These are phyloP conservation scores for Rugonectria rugulosa DNA, from an alignment of 2,329 filamentous ascomycete genomes.

Conservation along the genomic window DNA sequence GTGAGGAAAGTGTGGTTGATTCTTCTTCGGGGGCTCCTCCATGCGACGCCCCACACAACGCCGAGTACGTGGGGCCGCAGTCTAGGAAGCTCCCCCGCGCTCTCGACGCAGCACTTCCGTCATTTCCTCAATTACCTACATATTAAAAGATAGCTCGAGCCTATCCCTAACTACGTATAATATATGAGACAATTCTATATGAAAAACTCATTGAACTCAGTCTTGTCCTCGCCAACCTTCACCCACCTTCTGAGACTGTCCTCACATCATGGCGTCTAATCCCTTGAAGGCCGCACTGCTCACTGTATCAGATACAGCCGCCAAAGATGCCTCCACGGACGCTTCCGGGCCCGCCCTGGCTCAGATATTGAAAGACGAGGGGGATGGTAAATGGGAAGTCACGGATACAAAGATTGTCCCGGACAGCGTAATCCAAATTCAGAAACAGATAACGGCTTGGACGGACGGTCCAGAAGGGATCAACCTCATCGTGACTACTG, in stretches of 20 bases:
- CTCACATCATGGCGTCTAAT: slow-evolving; percentile 37
- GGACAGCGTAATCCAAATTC: slow-evolving; percentile 79
- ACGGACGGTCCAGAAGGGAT: slow-evolving; percentile 68
- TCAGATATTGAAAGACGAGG: slow-evolving; percentile 72
- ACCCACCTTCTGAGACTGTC: too few relatives aligned
- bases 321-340: slow-evolving; percentile 80
- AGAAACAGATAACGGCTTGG: slow-evolving; percentile 75
- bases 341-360: slow-evolving; percentile 72
- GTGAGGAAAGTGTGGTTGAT: not conserved
- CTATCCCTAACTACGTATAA: not conserved
- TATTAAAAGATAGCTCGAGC: not conserved
- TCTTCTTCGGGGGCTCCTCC: slow-evolving; percentile 21
- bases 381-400: slow-evolving; percentile 75
- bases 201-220: too few relatives aligned
- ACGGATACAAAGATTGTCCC: slow-evolving; percentile 76
- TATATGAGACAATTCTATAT: not conserved
- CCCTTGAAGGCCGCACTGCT: slow-evolving; percentile 78
- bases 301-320: slow-evolving; percentile 90
- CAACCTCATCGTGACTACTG: slow-evolving; percentile 87
- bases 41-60: slow-evolving; percentile 25
- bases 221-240: too few relatives aligned
- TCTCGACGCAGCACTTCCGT: slow-evolving; percentile 1
- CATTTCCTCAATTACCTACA: not conserved
- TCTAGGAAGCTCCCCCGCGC: slow-evolving; percentile 27
- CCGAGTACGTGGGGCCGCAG: slow-evolving; percentile 34